Evolutionary conservation across 202 grass and related monocot genomes (phyloP).

Genomic region (Carex arenaria): DNA sequence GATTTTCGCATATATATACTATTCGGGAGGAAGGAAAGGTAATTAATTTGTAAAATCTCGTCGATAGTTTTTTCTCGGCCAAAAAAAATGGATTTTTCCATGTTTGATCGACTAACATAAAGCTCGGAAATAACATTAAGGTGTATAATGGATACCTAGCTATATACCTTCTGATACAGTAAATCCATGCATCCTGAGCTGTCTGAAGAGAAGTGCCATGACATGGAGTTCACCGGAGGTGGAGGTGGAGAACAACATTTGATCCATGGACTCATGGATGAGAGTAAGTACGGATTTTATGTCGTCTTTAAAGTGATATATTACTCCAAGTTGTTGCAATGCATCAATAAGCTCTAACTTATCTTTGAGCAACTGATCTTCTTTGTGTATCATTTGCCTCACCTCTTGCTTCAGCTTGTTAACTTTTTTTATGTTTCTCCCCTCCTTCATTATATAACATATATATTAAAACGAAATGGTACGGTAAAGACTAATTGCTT

Average conservation of each 20-base stretch:
- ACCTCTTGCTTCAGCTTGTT: background rate
- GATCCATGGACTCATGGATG: background rate
- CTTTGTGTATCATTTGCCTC: background rate
- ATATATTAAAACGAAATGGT: background rate
- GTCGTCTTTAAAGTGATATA: conserved; percentile 10
- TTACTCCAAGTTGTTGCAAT: conserved; percentile 4
- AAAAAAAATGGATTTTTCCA: too few relatives aligned
- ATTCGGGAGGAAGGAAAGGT: too few relatives aligned
- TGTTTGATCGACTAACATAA: too few relatives aligned
- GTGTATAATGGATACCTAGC: background rate
- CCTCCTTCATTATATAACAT: background rate
- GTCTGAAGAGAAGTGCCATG: background rate
- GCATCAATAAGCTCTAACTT: conserved; percentile 21
- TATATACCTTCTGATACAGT: background rate
- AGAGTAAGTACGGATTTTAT: background rate
- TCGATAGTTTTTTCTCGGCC: too few relatives aligned
- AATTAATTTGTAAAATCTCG: too few relatives aligned
- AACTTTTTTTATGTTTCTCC: background rate
- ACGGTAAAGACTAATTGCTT: too few relatives aligned
- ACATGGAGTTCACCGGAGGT: background rate
- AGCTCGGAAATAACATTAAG: background rate
- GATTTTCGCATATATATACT: too few relatives aligned
- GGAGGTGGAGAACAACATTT: background rate
- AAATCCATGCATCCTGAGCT: background rate
- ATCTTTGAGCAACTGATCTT: background rate